These are phyloP conservation scores for Amanita pseudoporphyria DNA, from an alignment of 768 basidiomycete species.

Conservation along the genomic window DNA sequence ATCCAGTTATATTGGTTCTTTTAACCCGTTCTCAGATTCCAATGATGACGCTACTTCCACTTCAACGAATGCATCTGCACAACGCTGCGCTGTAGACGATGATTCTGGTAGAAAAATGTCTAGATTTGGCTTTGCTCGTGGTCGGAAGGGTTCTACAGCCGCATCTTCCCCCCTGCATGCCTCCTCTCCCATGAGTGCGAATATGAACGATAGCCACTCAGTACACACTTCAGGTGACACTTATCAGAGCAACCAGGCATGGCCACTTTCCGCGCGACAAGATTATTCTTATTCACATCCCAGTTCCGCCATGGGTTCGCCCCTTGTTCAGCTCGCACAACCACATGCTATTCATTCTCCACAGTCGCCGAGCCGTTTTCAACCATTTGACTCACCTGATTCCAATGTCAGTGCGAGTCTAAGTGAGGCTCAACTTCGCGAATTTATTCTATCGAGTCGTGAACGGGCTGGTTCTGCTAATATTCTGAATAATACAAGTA, in stretches of 20 bases:
- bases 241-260: constrained; percentile 25
- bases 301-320: constrained; percentile 26
- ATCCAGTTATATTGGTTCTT: constrained; percentile 60
- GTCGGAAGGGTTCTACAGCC: constrained; percentile 48
- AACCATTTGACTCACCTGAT: constrained; percentile 30
- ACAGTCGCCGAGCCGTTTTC: constrained; percentile 36
- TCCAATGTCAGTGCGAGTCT: constrained; percentile 25
- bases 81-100: constrained; percentile 39
- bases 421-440: constrained; percentile 70
- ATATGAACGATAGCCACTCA: constrained; percentile 36
- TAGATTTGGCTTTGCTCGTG: constrained; percentile 73
- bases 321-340: constrained; percentile 37
- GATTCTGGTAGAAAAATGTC: constrained; percentile 62
- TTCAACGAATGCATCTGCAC: constrained; percentile 19
- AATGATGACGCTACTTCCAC: constrained; percentile 32
- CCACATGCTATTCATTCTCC: constrained; percentile 24
- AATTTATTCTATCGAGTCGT: constrained; percentile 64
- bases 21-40: constrained; percentile 71
- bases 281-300: constrained; percentile 34
- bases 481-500: constrained; percentile 17
- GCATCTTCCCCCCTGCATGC: constrained; percentile 52
- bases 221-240: constrained; percentile 32
- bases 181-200: constrained; percentile 42
- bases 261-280: constrained; percentile 32
- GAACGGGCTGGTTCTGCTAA: constrained; percentile 36